Evolutionary conservation across 2,329 filamentous ascomycete species (phyloP), one percentile per base, ranked within the genome.

Genomic region (Exophiala viscosa): DNA sequence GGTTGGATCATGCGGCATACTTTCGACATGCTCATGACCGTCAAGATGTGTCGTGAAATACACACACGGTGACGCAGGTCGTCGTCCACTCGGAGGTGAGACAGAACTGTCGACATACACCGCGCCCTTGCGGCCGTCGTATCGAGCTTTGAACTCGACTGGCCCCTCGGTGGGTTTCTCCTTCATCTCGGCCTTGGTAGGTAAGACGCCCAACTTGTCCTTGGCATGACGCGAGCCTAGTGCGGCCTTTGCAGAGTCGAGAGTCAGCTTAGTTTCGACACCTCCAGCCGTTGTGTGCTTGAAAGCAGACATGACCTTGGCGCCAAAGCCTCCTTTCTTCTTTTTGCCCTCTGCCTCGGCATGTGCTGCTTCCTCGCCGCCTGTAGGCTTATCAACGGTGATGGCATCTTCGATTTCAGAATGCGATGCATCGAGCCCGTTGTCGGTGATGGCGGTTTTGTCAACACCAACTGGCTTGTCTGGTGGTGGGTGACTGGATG

Each of bases 141-240:
- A 87, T 3, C 89, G 77, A 0, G 79, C 84, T 23, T 85, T 83
- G 71, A 93, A 95, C n/a, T 86, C 84, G 0, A 90, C 76, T 0
- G 90, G 90, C 0, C 90, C 88, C 32, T 63, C 61, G 6, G 55
- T 36, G 0, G 79, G 76, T 1, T 74, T 68, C 1, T 76, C 71
- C 6, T 73, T 52, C 7, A 63, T 48, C 40, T 67, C 64, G 64
- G 9, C 71, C 67, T 3, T 75, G 64, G 23, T 75, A 1, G 80
- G 80, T 0, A 93, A 74, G 1, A 87, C 87, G 5, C 88, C 87
- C 0, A 91, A 75, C 2, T 88, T 78, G 50, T 90, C 81, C 63
- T 83, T 85, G 1, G 88, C 87, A 39, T 82, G 79, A 10, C 74
- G 70, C 11, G 76, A 78, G 3, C 80, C 83, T 1, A 78, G 75